Base-by-base conservation (phyloP, 1,284 basidiomycete species). In the Papiliotrema terrestris region DNA sequence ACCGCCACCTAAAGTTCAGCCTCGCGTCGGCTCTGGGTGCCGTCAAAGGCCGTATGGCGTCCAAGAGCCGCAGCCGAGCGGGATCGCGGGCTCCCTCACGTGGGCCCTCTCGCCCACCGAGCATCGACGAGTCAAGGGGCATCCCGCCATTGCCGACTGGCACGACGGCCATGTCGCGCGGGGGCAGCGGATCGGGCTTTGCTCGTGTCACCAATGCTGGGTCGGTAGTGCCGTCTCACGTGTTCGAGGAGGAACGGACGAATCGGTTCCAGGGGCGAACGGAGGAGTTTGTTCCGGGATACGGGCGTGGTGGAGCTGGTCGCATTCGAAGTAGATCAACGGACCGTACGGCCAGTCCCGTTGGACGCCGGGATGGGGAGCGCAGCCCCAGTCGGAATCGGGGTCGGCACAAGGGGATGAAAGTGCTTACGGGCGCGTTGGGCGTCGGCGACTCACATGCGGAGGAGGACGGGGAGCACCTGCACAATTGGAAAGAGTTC, bases 401-500 rank as follows among this genome's bases (percentile, higher is more conserved):
- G 50, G 70, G 71, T 6, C 63, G 78, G 37, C 66, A 71, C 53
- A 74, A 65, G 53, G 74, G 74, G 3, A 72, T 78, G 59, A 78
- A 79, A 54, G 73, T 68, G 0, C 58, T 78, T 22, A 72, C 72
- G 8, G 73, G 71, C 38, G 73, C 72, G 17, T 53, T 78, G 44
- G 66, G 63, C 11, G 39, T 61, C 58, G 61, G 56, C 44, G 70
- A 81, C 11, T 67, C 67, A 45, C 81, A 82, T 22, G 81, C 83
- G 37, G 80, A 80, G 13, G 68, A 70, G 63, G 81, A 52, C 76
- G 83, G 60, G 1, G 75, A 74, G 22, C 67, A 68, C 32, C 59
- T 58, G 19, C 76, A 78, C 44, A 84, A 85, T 13, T 97, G 91
- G 88, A 88, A 88, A 66, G 88, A 96, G 74, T 95, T 97, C 76